Evolutionary conservation across 148 eudicot genomes (phyloP).

Genomic region (Gaultheria prostrata): DNA sequence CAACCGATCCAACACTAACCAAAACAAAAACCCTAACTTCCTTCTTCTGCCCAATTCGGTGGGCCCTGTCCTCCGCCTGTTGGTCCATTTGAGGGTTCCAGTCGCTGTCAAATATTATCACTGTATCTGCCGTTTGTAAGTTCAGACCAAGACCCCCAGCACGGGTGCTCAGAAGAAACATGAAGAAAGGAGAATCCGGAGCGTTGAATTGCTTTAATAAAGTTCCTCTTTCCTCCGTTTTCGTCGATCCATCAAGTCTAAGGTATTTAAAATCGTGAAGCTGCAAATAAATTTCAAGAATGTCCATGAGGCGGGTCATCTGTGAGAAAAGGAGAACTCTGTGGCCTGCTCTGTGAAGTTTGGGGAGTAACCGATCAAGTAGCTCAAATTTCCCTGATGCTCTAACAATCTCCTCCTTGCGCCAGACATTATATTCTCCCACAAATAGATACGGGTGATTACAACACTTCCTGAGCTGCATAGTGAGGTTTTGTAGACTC

Average conservation of each 20-base stretch:
- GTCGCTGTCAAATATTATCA: constrained; percentile 94
- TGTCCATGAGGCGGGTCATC: constrained; percentile 92
- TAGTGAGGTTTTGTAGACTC: constrained; percentile 84
- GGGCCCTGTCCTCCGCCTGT: constrained; percentile 98
- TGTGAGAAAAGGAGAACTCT: constrained; percentile 92
- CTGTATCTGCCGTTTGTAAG: constrained; percentile 98
- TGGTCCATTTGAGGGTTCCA: constrained; percentile 99
- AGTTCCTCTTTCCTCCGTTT: constrained; percentile 85
- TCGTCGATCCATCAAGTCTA: constrained; percentile 90
- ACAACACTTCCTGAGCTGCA: constrained; percentile 98
- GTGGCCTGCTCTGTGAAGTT: constrained; percentile 82
- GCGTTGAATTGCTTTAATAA: constrained; percentile 82
- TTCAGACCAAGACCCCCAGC: constrained; percentile 99
- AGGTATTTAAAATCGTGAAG: constrained; percentile 77
- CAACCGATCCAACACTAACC: constrained; percentile 96
- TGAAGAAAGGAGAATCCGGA: constrained; percentile 88
- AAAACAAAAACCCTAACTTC: constrained; percentile 97
- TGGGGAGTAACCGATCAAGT: constrained; percentile 95
- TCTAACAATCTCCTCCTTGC: constrained; percentile 72
- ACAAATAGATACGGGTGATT: constrained; percentile 95
- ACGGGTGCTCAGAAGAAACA: constrained; percentile 96
- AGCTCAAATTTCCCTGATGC: constrained; percentile 97
- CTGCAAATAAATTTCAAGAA: constrained; percentile 73
- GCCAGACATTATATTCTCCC: constrained; percentile 65
- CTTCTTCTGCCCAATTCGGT: constrained; percentile 96